A percentile compares a stretch with the other conserved stretches of the same genome.
Evolutionary conservation across 1,284 basidiomycete genomes (phyloP).

Genomic region (Rhodotorula sp.): DNA sequence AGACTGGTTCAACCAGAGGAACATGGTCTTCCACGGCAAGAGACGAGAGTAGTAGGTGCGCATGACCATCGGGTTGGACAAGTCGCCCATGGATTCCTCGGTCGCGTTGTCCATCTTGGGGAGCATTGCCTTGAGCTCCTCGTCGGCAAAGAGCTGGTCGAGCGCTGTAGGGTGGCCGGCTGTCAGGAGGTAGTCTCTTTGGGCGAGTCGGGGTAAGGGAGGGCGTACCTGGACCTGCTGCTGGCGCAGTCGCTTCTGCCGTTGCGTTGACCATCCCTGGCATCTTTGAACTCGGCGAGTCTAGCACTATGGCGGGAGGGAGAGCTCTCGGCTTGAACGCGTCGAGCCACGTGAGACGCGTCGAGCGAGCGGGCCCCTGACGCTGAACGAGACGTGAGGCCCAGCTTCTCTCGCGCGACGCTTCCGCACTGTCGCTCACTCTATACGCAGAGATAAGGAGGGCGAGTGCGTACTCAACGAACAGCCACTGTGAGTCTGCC

Average conservation of each 20-base stretch:
- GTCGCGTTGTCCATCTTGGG: slow-evolving; percentile 21
- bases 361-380: too few relatives aligned
- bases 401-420: too few relatives aligned
- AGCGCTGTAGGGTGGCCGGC: slow-evolving; percentile 18
- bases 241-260: background rate
- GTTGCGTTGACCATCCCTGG: slow-evolving; percentile 16
- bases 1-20: slow-evolving; percentile 92
- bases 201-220: background rate
- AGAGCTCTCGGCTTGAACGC: background rate
- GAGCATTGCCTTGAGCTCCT: slow-evolving; percentile 14
- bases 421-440: too few relatives aligned
- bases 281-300: background rate
- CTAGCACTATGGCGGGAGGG: background rate
- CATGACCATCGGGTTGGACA: slow-evolving; percentile 67
- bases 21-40: slow-evolving; percentile 92
- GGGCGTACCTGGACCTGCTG: slow-evolving; percentile 16
- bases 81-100: slow-evolving; percentile 44
- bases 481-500: background rate
- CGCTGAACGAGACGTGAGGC: too few relatives aligned
- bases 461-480: too few relatives aligned
- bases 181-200: background rate
- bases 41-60: slow-evolving; percentile 84
- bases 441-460: too few relatives aligned
- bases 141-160: slow-evolving; percentile 35
- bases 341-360: background rate